These are phyloP conservation scores for Lentinula sp. DNA, from an alignment of 768 basidiomycete genomes.

Conservation along the genomic window DNA sequence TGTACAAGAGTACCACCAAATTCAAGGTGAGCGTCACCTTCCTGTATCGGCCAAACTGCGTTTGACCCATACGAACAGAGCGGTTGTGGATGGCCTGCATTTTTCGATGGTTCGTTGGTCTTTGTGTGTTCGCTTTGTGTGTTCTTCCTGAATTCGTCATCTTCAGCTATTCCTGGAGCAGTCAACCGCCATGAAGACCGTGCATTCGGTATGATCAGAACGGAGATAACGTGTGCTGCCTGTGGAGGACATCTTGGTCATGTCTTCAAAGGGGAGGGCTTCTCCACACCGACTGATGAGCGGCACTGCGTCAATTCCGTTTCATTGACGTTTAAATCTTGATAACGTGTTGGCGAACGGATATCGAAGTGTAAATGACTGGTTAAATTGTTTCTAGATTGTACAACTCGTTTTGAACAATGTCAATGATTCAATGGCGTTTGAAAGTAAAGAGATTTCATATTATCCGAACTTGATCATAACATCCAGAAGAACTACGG, in stretches of 20 bases:
- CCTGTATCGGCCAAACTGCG: background rate
- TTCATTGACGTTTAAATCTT: constrained; percentile 62
- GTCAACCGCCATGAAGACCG: constrained; percentile 73
- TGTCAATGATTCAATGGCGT: background rate
- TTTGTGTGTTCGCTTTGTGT: background rate
- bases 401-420: background rate
- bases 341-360: background rate
- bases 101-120: constrained; percentile 70
- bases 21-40: constrained; percentile 49
- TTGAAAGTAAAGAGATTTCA: background rate
- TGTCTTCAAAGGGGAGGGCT: constrained; percentile 92
- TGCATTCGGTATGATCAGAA: constrained; percentile 61
- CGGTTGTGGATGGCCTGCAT: constrained; percentile 97
- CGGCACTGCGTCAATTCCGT: constrained; percentile 89
- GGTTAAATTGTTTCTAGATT: background rate
- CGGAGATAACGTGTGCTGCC: constrained; percentile 83
- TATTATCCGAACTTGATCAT: background rate
- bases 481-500: constrained; percentile 1
- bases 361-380: background rate
- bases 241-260: constrained; percentile 95
- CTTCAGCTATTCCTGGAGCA: constrained; percentile 80
- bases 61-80: constrained; percentile 33
- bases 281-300: constrained; percentile 73
- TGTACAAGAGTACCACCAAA: constrained; percentile 88
- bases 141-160: constrained; percentile 1